These are phyloP conservation scores for Lepiota brunneoincarnata DNA, from an alignment of 768 basidiomycete genomes.

Conservation along the genomic window DNA sequence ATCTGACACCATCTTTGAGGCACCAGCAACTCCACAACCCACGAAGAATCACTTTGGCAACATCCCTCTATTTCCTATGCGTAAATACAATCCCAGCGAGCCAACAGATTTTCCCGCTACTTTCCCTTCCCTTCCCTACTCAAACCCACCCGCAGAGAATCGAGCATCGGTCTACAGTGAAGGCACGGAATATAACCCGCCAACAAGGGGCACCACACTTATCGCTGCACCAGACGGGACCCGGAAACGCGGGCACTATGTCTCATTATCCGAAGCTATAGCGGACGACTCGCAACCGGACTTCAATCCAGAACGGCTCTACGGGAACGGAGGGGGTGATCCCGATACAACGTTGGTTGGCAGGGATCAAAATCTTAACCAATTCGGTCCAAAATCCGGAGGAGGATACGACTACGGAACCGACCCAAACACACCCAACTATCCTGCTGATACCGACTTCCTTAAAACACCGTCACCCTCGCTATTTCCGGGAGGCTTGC, in stretches of 20 bases:
- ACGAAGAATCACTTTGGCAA: neutral
- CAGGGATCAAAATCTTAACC: neutral
- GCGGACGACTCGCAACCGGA: slow-evolving; percentile 3
- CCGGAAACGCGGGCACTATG: slow-evolving; percentile 3
- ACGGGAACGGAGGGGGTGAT: neutral
- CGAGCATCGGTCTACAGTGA: neutral
- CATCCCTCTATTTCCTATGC: neutral
- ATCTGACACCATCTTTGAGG: neutral
- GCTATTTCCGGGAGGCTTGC: slow-evolving; percentile 6
- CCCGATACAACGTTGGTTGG: neutral
- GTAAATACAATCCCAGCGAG: neutral
- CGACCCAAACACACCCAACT: slow-evolving; percentile 1
- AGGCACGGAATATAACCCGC: slow-evolving; percentile 5
- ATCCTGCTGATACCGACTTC: slow-evolving; percentile 1
- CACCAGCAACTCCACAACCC: neutral
- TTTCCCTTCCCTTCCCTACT: slow-evolving; percentile 1
- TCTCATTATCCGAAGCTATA: slow-evolving; percentile 1
- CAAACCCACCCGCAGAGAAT: neutral
- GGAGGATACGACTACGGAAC: neutral
- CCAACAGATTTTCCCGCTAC: neutral
- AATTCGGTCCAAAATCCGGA: neutral
- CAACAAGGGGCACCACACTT: neutral
- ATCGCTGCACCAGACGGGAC: neutral
- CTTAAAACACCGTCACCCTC: slow-evolving; percentile 11
- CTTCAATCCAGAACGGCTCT: slow-evolving; percentile 1